Evolutionary conservation across 352 stramenopile genomes (phyloP), one percentile per base, ranked within the genome.

Genomic region (Globisporangium uncinulatum): DNA sequence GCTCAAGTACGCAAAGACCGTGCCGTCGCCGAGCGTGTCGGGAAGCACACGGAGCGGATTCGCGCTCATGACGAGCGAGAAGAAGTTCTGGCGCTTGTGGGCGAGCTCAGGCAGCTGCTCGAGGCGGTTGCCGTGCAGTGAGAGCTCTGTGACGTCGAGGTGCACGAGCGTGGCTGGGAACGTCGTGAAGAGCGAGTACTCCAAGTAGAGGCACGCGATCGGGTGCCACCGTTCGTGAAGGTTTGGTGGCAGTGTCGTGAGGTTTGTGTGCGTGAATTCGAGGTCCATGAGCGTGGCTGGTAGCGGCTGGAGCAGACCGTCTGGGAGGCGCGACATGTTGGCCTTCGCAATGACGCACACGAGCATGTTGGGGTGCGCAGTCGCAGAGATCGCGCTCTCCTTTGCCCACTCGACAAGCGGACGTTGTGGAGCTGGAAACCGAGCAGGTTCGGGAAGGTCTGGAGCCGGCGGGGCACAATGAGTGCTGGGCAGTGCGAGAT

Each of bases 391-490:
- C 3, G 34, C 34, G 29, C 20, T 46, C 6, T 17, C 4, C 4
- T 3, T 17, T n/a, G 39, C n/a, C 51, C 51, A 58, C 53, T 58
- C 53, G 13, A 32, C 53, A 29, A 58, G 29, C 24, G 67, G 11
- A 36, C 55, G 31, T 72, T 75, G 65, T 67, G 66, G 31, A 72
- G 54, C 29, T 72, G 51, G 19, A 75, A 29, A n/a, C 63, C 57
- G 0, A 75, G 29, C 1, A 75, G 42, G 24, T 72, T 72, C 6
- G 51, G 43, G 34, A 70, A 72, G 10, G 19, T 49, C 36, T 51
- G 61, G 24, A 72, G 54, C 1, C 36, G 15, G 5, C 43, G 4
- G 2, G 57, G 55, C 20, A 75, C 32, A 17, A 14, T 19, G 1
- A 75, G 32, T 9, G 4, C 32, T 9, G 32, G 32, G 32, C 32